Percentiles rank a stretch among this genome's conserved stretches.
Evolutionary conservation across 106 monocot genomes (phyloP).

Genomic region (Cymbidium sinense): DNA sequence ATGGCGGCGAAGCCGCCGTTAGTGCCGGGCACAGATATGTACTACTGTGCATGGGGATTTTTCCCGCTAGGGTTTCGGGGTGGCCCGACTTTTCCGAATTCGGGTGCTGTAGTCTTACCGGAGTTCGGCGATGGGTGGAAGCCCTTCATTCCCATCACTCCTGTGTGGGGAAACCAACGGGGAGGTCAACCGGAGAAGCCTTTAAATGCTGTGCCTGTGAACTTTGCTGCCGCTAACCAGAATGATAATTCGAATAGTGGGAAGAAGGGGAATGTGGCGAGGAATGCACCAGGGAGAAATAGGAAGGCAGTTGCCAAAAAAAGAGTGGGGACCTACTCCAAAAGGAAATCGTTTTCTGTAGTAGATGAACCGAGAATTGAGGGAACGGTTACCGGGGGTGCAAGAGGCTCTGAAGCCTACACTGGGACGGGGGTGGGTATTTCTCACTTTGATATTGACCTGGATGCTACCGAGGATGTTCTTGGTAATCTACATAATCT

Average conservation of each 20-base stretch:
- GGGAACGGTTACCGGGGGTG: conserved; percentile 7
- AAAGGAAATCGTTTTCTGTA: not conserved
- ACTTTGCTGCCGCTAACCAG: not conserved
- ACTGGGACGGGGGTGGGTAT: conserved; percentile 6
- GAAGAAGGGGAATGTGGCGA: not conserved
- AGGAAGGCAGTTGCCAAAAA: conserved; percentile 7
- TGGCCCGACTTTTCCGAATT: conserved; percentile 1
- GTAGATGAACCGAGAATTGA: not conserved
- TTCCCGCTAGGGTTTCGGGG: conserved; percentile 56
- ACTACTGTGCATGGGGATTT: conserved; percentile 75
- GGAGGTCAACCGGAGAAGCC: not conserved
- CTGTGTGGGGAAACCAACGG: conserved; percentile 13
- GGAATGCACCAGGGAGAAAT: conserved; percentile 12
- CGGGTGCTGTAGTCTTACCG: not conserved
- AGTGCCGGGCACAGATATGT: conserved; percentile 63
- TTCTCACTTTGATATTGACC: conserved; percentile 23
- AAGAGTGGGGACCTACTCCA: conserved; percentile 5
- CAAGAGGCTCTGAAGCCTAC: conserved; percentile 2
- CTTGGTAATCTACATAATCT: conserved; percentile 41
- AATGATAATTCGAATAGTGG: not conserved
- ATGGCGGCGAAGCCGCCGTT: conserved; percentile 39
- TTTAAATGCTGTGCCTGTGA: not conserved
- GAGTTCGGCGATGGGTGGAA: conserved; percentile 32
- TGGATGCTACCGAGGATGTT: conserved; percentile 38
- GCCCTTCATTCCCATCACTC: conserved; percentile 33